Evolutionary conservation across 371 early-diverging fungal genomes (phyloP).

Genomic region (Haplosporangium sp.): DNA sequence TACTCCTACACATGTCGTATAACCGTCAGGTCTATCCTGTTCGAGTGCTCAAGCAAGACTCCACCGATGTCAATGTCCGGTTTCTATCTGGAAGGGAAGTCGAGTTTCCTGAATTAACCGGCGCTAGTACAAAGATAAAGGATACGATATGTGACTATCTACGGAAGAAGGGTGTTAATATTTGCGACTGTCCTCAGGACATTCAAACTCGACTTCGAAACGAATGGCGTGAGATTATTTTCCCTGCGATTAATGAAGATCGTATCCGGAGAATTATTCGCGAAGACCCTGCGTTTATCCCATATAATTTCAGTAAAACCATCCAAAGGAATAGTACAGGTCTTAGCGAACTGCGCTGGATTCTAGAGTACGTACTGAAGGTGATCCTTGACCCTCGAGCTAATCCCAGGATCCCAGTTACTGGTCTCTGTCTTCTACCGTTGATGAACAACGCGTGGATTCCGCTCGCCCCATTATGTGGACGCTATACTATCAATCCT

Average conservation of each 20-base stretch:
- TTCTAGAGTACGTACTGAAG: constrained; percentile 15
- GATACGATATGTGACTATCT: neutral
- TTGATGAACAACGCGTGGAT: constrained; percentile 27
- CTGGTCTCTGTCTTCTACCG: constrained; percentile 15
- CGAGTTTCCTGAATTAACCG: neutral
- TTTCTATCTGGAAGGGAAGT: neutral
- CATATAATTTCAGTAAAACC: too few species aligned
- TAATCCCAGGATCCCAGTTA: neutral
- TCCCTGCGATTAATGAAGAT: constrained; percentile 13
- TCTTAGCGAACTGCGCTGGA: constrained; percentile 1
- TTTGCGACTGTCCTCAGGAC: neutral
- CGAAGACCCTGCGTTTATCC: constrained; percentile 9
- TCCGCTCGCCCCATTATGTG: neutral
- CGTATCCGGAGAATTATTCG: constrained; percentile 5
- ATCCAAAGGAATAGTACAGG: neutral
- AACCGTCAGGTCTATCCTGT: constrained; percentile 10
- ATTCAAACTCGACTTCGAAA: neutral
- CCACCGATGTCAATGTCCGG: neutral
- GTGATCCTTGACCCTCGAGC: constrained; percentile 4
- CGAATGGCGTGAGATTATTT: neutral
- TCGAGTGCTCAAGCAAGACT: neutral
- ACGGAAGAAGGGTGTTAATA: neutral
- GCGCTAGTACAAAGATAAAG: neutral
- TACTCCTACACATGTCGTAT: constrained; percentile 1
- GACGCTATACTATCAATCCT: neutral